Base-by-base conservation (phyloP, 2,329 filamentous ascomycete species). In the Diaporthe batatas region DNA sequence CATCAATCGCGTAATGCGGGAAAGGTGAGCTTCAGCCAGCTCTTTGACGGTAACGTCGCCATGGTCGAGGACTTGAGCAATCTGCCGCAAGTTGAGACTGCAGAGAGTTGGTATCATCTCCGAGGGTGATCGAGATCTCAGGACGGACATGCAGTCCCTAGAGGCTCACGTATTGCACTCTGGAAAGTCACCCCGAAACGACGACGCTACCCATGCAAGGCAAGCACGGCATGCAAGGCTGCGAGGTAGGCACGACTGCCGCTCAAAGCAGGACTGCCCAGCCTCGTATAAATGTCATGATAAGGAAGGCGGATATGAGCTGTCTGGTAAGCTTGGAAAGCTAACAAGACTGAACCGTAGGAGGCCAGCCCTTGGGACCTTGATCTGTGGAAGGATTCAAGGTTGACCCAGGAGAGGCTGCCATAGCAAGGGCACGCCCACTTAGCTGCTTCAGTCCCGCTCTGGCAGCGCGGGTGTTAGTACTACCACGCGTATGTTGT, bases 41-140 rank as follows among this genome's bases (percentile, higher is more conserved):
- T 62, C 23, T 29, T 29, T 62, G 58, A 47, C 39, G 39, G 58
- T 44, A 36, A 62, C 32, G 44, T 62, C 39, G 10, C 39, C 58
- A 32, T 18, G 42, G 58, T 62, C 39, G 44, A 62, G 58, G 39
- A 39, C 58, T 8, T 47, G 39, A 25, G 39, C 58, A 11, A 62
- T 11, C 39, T 62, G 23, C 14, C 44, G 57, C n/a, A 44, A 18
- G 8, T 25, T 47, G 58, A 44, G 58, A 18, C 16, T 16, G 29
- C 39, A 62, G 7, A 44, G 36, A 11, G 57, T 4, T 10, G 36
- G n/a, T 44, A 62, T 23, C n/a, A 51, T 12, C 36, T 25, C 14
- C 2, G 36, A 29, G 8, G 29, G 6, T 23, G 11, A 23, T 21
- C 23, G 23, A 21, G 3, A 42, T 39, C 36, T 62, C 5, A 25